Base-by-base conservation (phyloP, 2,329 filamentous ascomycete species). In the Plectosphaerella cucumerina region DNA sequence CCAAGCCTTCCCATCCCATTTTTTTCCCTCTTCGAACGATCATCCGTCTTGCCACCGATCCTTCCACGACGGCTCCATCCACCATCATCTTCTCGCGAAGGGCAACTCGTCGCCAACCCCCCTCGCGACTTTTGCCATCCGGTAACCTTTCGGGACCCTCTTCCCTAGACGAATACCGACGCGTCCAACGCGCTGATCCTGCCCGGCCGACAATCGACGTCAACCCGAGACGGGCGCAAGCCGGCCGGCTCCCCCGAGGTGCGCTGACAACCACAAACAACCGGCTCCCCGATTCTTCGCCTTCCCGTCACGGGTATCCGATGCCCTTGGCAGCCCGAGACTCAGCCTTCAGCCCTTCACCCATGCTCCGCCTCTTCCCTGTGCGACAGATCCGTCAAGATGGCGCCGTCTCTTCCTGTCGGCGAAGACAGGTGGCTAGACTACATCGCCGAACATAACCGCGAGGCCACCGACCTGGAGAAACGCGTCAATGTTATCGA, bases 391-490 rank as follows among this genome's bases (percentile, higher is more conserved):
- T 42, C 17, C 47, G 47, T 43, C 47, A 71, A 55, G 53, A 78
- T 78, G 75, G 71, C 70, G 60, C 47, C 47, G 35, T 74, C 66
- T 56, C 51, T 53, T 50, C 85, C 87, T 44, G 76, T 90, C 58
- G 87, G 87, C 60, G 89, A 94, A 72, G 83, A 87, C 52, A 80
- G 80, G 65, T 94, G 89, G 89, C 69, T 87, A 58, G 86, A 87
- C 59, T 89, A 87, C 68, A 78, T 93, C 57, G 82, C 89, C 55
- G 89, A 92, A 66, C 81, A 87, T 59, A 81, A 78, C 51, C 73
- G 78, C 68, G 71, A 75, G 70, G 73, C 86, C 63, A 64, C 73
- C 62, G 71, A 85, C 63, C 68, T 88, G 50, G 86, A 90, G 54
- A 79, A 82, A 60, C 83, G 86, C 58, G 78, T 90, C 63, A 76